Evolutionary conservation across 805 yeast species (phyloP).

Genomic region (Ogataea trehalophila): DNA sequence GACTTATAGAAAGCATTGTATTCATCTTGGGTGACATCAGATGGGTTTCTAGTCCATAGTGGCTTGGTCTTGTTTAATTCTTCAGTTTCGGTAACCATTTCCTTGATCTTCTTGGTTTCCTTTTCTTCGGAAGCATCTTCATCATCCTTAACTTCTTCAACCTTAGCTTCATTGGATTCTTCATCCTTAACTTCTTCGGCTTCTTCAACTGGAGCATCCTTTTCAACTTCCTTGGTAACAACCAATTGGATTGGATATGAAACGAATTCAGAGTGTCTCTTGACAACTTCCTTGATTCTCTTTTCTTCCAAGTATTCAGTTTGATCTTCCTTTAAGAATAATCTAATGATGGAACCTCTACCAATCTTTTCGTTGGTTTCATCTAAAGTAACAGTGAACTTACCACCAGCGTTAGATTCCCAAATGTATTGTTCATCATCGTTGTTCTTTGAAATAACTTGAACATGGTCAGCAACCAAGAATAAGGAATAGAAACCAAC

Average conservation of each 20-base stretch:
- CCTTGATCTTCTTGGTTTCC: slow-evolving; percentile 87
- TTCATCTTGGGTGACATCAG: slow-evolving; percentile 96
- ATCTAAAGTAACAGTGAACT: slow-evolving; percentile 93
- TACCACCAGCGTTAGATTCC: slow-evolving; percentile 99
- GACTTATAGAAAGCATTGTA: slow-evolving; percentile 99
- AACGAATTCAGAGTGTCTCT: slow-evolving; percentile 99
- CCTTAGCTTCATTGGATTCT: slow-evolving; percentile 55
- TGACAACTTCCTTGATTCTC: slow-evolving; percentile 98
- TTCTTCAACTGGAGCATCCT: slow-evolving; percentile 88
- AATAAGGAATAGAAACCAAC: slow-evolving; percentile 99
- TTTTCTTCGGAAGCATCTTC: slow-evolving; percentile 54
- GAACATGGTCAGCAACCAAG: slow-evolving; percentile 98
- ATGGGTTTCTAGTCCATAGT: slow-evolving; percentile 98
- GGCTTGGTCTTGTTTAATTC: slow-evolving; percentile 99
- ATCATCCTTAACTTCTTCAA: slow-evolving; percentile 70
- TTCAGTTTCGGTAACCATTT: slow-evolving; percentile 91
- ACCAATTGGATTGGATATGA: slow-evolving; percentile 98
- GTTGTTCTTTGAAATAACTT: slow-evolving; percentile 96
- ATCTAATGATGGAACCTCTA: slow-evolving; percentile 94
- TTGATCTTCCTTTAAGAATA: slow-evolving; percentile 98
- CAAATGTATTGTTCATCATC: slow-evolving; percentile 99
- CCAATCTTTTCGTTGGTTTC: slow-evolving; percentile 78
- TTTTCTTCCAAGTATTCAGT: slow-evolving; percentile 98
- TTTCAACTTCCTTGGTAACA: slow-evolving; percentile 98
- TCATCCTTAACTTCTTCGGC: slow-evolving; percentile 50